These are phyloP conservation scores for Huntiella omanensis DNA, from an alignment of 2,329 filamentous ascomycete species.

Conservation along the genomic window DNA sequence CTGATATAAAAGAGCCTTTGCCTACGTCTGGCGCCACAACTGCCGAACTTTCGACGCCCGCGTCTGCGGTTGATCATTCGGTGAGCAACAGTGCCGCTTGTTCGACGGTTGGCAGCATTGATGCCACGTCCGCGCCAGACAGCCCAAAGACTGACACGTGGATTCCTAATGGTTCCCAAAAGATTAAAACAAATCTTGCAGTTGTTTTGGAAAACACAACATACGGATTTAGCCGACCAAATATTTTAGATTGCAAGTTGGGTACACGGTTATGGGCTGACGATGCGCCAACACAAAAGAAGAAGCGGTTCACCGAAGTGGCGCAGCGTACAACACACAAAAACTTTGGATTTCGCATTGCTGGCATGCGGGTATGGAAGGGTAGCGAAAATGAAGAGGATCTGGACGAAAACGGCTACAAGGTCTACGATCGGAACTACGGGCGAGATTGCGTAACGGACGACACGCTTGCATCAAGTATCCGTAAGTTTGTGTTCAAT, in stretches of 20 bases:
- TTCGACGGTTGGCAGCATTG: neutral
- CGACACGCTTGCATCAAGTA: constrained; percentile 33
- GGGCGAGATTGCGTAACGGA: constrained; percentile 33
- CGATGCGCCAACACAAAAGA: constrained; percentile 39
- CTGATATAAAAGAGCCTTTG: constrained; percentile 11
- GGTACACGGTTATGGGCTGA: constrained; percentile 76
- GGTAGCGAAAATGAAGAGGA: constrained; percentile 32
- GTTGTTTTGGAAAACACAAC: constrained; percentile 76
- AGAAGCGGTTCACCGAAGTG: constrained; percentile 40
- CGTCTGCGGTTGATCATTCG: neutral
- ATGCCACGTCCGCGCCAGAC: neutral
- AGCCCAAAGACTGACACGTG: constrained; percentile 17
- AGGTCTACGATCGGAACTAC: constrained; percentile 44
- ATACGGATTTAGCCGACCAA: constrained; percentile 62
- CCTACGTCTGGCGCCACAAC: constrained; percentile 18
- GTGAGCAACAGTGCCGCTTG: neutral
- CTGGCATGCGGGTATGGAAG: constrained; percentile 45
- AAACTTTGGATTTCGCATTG: constrained; percentile 41
- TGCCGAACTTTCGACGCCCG: constrained; percentile 17
- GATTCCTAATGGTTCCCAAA: constrained; percentile 31
- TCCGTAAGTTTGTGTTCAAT: constrained; percentile 41
- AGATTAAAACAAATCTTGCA: constrained; percentile 58
- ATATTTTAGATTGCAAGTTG: constrained; percentile 86
- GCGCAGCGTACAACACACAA: constrained; percentile 39
- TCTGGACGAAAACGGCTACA: constrained; percentile 35